A percentile compares a stretch with the other conserved stretches of the same genome.
These are phyloP conservation scores for Ophiostoma ips DNA, from an alignment of 2,329 filamentous ascomycete species.

Conservation along the genomic window DNA sequence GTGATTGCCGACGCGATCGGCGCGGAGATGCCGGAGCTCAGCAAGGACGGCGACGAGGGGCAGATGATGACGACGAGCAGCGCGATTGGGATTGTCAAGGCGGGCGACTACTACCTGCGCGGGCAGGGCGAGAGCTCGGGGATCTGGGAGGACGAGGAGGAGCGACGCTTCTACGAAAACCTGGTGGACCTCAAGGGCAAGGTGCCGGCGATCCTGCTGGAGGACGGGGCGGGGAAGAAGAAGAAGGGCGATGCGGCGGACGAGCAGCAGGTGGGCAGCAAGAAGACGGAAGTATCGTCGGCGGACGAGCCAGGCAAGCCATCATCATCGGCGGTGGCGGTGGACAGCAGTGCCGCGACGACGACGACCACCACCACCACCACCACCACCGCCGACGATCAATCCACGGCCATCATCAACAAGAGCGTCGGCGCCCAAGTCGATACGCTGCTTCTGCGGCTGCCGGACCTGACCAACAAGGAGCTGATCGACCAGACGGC, in stretches of 20 bases:
- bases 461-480: conserved; percentile 87
- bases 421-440: conserved; percentile 97
- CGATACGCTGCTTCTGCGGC: conserved; percentile 69
- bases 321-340: conserved; percentile 22
- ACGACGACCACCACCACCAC: conserved; percentile 30
- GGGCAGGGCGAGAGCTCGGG: conserved; percentile 82
- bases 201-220: conserved; percentile 82
- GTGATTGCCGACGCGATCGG: conserved; percentile 78
- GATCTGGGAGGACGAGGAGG: conserved; percentile 98
- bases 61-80: conserved; percentile 48
- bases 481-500: conserved; percentile 85
- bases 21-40: conserved; percentile 84
- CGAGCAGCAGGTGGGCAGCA: conserved; percentile 72
- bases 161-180: conserved; percentile 96
- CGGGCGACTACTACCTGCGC: conserved; percentile 85
- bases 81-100: conserved; percentile 84
- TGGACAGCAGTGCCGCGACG: too few species aligned
- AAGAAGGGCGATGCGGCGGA: conserved; percentile 72
- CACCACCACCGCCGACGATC: conserved; percentile 47
- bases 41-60: conserved; percentile 65
- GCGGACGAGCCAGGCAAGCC: conserved; percentile 27
- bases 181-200: conserved; percentile 89
- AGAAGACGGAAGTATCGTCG: conserved; percentile 35
- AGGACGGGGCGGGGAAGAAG: conserved; percentile 94
- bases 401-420: conserved; percentile 88